Evolutionary conservation across 2,329 filamentous ascomycete species (phyloP), one percentile per base, ranked within the genome.

Genomic region (Diaporthe ampelina): DNA sequence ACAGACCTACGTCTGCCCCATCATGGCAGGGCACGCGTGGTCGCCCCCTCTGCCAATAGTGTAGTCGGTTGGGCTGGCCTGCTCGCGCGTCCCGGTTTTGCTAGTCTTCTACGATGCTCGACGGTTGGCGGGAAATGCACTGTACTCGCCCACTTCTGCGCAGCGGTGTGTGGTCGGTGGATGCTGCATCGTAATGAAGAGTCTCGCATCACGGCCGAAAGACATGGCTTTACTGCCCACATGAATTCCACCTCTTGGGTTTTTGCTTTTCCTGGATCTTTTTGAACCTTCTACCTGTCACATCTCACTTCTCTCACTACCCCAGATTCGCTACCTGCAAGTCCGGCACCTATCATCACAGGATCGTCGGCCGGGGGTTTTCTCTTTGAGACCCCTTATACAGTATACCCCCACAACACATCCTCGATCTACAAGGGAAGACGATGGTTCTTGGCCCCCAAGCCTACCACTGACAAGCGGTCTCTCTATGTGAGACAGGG

Each of bases 1-100:
- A 68, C 63, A 68, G 63, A 68, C 63, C 63, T 68, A 13, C 26
- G 48, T 26, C 48, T 6, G 63, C 63, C 48, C 63, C 63, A 68
- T 68, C 45, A 19, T 52, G 19, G 48, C 48, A 32, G 48, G 8
- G 52, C 17, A 21, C 45, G 7, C 45, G 7, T n/a, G 17, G 7
- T 9, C 6, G 45, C 48, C 29, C 21, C 63, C 48, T 68, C 48
- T 24, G 32, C 15, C 35, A 50, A n/a, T 32, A 52, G 21, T 35
- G 45, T 32, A 37, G 13, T 17, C 8, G 29, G 21, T 45, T 17
- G 32, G 45, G 29, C 45, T 50, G 29, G 7, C 10, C 13, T 52
- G 32, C 45, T 48, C 63, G 21, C 29, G 63, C 63, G 48, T 40
- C 32, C 48, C 63, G 29, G 8, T 40, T 35, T 54, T 54, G 29